Base-by-base conservation (phyloP, 2,329 filamentous ascomycete genomes). In the Macroventuria anomochaeta region DNA sequence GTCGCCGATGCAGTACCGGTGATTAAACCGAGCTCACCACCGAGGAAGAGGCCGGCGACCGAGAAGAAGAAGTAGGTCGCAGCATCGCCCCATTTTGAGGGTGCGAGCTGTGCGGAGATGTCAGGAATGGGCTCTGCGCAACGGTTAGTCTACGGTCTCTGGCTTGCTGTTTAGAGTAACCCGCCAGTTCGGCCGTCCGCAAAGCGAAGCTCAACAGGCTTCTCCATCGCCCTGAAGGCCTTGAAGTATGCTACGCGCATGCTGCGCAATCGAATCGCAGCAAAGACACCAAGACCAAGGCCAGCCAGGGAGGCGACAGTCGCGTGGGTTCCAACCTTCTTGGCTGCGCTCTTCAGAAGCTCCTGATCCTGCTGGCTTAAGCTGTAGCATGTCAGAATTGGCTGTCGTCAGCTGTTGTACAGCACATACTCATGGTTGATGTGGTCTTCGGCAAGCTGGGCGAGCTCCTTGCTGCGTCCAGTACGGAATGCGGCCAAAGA, bases 41-140 rank as follows among this genome's bases (percentile, higher is more conserved):
- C 86, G 5, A 89, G 58, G 56, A 89, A 85, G 5, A 88, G 67
- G 0, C 86, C 86, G 12, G 85, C 86, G 0, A 82, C 66, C 0
- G 81, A 81, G 39, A 88, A 85, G 65, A 89, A 82, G 56, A 83
- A 81, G 64, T 86, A 88, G 0, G 87, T 84, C 3, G 84, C 82
- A 23, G 85, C 67, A 58, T 89, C 87, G 12, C 85, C 85, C 41
- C 83, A 65, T 0, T 76, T 76, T 2, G 82, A 83, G 0, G 86
- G 87, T 37, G 81, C 79, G 33, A 89, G 60, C 31, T 84, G 64
- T 0, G 79, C 79, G 0, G 83, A 83, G 29, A 89, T 73, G 61
- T 89, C 85, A 0, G 87, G 87, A 1, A 89, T 75, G 0, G 80
- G 65, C 64, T 88, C 85, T 85, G 62, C 10, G 31, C 1, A 13